Base-by-base conservation (phyloP, 2,329 filamentous ascomycete species). In the Davidsoniella australis region DNA sequence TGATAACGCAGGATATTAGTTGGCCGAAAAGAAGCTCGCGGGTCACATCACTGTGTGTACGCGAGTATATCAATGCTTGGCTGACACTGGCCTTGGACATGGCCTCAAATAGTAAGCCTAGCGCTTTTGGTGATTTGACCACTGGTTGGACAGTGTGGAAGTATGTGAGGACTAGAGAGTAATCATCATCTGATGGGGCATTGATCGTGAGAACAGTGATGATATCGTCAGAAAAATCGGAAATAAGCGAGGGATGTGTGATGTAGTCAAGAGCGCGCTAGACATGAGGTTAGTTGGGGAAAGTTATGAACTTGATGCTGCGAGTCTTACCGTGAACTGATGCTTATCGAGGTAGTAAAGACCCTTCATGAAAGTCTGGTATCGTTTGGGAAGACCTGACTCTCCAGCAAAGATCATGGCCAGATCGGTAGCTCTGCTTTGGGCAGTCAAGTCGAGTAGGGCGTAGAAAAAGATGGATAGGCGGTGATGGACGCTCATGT, bases 161-260 rank as follows among this genome's bases (percentile, higher is more conserved):
- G 64, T 91, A 93, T 9, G 84, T 80, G 24, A 91, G 70, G 0
- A 83, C 74, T 2, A 88, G 69, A 23, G 67, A 71, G 57, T 76
- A 74, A 59, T 85, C 78, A 58, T 85, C 78, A 50, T 71, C 66
- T 40, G 70, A 66, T 37, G 73, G 64, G 18, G 77, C 70, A 55
- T 78, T 72, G 37, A 73, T 71, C 47, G 85, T 75, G 4, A 91
- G 73, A 4, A 73, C 72, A 23, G 73, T 72, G 56, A 91, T 71
- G 47, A 93, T 88, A 54, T 93, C 83, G 63, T 91, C 85, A 50
- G 83, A 75, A 58, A 91, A 93, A 48, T 86, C 86, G 36, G 83
- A 79, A 17, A 81, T 78, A 4, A 93, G 71, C 1, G 82, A 85
- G 0, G 86, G 85, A 57, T 91, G 81, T 3, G 84, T 80, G 12